Conservation (phyloP, 2,329 filamentous ascomycete species). For the Paecilomyces sp. region DNA sequence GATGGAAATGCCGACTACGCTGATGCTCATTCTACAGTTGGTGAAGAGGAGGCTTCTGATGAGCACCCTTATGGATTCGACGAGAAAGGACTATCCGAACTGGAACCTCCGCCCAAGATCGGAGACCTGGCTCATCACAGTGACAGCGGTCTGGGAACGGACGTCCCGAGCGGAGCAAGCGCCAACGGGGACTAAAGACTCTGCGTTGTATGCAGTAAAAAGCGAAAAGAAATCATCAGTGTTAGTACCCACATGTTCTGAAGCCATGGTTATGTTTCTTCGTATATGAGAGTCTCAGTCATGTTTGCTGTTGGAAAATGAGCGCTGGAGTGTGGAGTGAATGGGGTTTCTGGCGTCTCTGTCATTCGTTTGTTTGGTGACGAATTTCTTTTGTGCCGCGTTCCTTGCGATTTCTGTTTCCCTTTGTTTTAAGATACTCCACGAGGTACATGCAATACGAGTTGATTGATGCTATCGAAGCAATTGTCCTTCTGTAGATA, state of each 20-base stretch:
- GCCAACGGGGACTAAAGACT: constrained; percentile 4
- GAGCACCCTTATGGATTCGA: neutral
- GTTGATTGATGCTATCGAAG: neutral
- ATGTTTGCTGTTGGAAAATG: neutral
- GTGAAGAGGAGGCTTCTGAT: neutral
- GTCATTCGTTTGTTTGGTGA: neutral
- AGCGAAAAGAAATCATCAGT: neutral
- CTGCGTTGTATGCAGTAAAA: neutral
- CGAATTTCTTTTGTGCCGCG: constrained; percentile 1
- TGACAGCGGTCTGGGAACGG: constrained; percentile 23
- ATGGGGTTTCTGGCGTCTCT: neutral
- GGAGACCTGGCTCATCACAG: constrained; percentile 14
- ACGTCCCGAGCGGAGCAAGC: constrained; percentile 14
- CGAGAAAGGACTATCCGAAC: neutral
- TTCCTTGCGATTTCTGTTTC: neutral
- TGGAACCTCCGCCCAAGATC: constrained; percentile 8
- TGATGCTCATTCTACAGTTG: neutral
- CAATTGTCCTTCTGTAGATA: too few species aligned
- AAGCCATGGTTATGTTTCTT: constrained; percentile 2
- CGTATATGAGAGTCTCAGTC: neutral
- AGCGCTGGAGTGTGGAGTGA: neutral
- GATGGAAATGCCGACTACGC: constrained; percentile 1
- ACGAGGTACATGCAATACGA: neutral
- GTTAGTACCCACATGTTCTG: constrained; percentile 6
- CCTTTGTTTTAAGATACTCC: constrained; percentile 4